phyloP scores from a whole-genome alignment of 2,329 filamentous ascomycete genomes.

The Ambrosiella beaveri region DNA sequence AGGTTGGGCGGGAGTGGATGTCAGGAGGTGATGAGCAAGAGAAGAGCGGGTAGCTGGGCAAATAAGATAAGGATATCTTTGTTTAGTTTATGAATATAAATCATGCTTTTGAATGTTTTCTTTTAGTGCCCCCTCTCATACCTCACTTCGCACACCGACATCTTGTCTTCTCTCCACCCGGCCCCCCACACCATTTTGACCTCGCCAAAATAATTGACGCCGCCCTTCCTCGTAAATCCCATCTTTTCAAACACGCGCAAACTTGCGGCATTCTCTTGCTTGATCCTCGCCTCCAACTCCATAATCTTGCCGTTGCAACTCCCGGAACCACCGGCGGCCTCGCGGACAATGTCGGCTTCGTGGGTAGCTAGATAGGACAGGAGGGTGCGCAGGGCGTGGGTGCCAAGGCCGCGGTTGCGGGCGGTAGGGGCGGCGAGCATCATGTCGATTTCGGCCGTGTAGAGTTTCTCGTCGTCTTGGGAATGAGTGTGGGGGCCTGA shows the following conservation, averaged over 20 bases:
- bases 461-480: constrained; percentile 15
- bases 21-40: too few species aligned
- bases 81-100: too few species aligned
- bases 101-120: too few species aligned
- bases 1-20: too few species aligned
- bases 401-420: constrained; percentile 47
- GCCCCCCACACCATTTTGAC: constrained; percentile 22
- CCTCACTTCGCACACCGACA: too few species aligned
- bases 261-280: constrained; percentile 36
- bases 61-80: too few species aligned
- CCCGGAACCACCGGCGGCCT: constrained; percentile 23
- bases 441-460: constrained; percentile 62
- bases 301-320: constrained; percentile 20
- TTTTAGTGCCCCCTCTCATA: too few species aligned
- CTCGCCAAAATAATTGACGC: constrained; percentile 43
- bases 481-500: constrained; percentile 11
- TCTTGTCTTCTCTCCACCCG: too few species aligned
- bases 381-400: constrained; percentile 47
- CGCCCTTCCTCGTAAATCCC: constrained; percentile 34
- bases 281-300: constrained; percentile 40
- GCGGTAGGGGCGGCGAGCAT: constrained; percentile 54
- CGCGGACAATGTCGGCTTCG: constrained; percentile 32
- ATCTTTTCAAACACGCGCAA: constrained; percentile 33
- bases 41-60: too few species aligned
- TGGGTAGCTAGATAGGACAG: constrained; percentile 48